Evolutionary conservation across 371 early-diverging fungal genomes (phyloP).

Genomic region (Basidiobolus heterosporus): DNA sequence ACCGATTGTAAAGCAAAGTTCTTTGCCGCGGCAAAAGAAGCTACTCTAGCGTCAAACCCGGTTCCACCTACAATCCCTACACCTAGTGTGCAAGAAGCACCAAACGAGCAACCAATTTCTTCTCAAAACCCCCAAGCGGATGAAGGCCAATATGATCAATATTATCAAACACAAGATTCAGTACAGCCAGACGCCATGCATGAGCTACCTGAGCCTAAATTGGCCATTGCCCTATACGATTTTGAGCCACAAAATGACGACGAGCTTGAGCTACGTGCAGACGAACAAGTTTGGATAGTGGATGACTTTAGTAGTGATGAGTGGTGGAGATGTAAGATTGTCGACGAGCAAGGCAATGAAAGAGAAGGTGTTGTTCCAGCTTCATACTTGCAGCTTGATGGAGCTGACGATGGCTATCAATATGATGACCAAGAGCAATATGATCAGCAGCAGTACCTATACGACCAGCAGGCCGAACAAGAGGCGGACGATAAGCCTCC

Average conservation of each 20-base stretch:
- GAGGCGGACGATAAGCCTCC: no score
- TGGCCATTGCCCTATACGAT: constrained; percentile 58
- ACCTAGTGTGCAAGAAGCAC: no score
- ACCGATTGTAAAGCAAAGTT: constrained; percentile 33
- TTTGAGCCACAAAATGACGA: constrained; percentile 55
- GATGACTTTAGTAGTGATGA: constrained; percentile 58
- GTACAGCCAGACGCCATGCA: constrained; percentile 4
- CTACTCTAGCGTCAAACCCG: constrained; percentile 8
- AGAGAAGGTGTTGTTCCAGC: constrained; percentile 28
- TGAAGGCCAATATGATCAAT: constrained; percentile 4
- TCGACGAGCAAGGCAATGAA: constrained; percentile 8
- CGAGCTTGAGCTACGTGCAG: constrained; percentile 47
- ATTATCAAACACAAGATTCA: no score
- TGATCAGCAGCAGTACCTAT: not conserved
- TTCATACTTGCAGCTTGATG: constrained; percentile 22
- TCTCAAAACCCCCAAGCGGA: constrained; percentile 6
- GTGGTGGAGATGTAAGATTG: constrained; percentile 43
- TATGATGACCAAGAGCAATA: not conserved
- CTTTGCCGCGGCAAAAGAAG: constrained; percentile 1
- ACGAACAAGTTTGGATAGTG: constrained; percentile 51
- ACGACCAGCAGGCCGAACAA: not conserved
- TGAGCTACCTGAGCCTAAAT: constrained; percentile 18
- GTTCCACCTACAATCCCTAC: not conserved
- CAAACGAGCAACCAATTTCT: constrained; percentile 4
- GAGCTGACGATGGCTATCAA: constrained; percentile 6